Evolutionary conservation across 2,329 filamentous ascomycete genomes (phyloP).

Genomic region (Sordariomycetes sp.): DNA sequence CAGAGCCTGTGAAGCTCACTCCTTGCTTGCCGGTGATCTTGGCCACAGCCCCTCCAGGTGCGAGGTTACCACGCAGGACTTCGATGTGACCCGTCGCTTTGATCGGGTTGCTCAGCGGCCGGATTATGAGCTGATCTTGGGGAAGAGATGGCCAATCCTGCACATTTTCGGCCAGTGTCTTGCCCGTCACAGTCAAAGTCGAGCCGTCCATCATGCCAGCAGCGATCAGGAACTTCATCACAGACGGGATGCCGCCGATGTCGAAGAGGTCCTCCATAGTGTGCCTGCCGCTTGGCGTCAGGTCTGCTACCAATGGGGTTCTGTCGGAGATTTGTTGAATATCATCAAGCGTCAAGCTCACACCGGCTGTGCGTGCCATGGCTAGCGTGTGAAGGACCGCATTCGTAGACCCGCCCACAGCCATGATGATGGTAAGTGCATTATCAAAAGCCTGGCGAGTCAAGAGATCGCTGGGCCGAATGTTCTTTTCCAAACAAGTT

Average conservation of each 20-base stretch:
- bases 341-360: slow-evolving; percentile 71
- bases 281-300: slow-evolving; percentile 76
- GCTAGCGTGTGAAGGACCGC: slow-evolving; percentile 82
- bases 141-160: slow-evolving; percentile 66
- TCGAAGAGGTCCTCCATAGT: slow-evolving; percentile 83
- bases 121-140: slow-evolving; percentile 76
- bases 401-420: slow-evolving; percentile 83
- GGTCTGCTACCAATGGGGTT: slow-evolving; percentile 77
- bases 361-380: slow-evolving; percentile 78
- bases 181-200: slow-evolving; percentile 75
- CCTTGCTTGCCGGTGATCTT: slow-evolving; percentile 98
- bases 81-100: slow-evolving; percentile 82
- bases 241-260: slow-evolving; percentile 75
- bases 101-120: slow-evolving; percentile 64
- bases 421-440: slow-evolving; percentile 82
- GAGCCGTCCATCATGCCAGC: slow-evolving; percentile 65
- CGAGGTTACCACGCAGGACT: slow-evolving; percentile 78
- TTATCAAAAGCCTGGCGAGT: slow-evolving; percentile 80
- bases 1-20: slow-evolving; percentile 68
- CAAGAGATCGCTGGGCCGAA: slow-evolving; percentile 70
- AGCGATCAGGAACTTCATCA: slow-evolving; percentile 78
- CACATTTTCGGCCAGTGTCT: slow-evolving; percentile 75
- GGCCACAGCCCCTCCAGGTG: slow-evolving; percentile 80
- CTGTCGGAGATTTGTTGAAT: slow-evolving; percentile 73
- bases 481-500: slow-evolving; percentile 72